These are phyloP conservation scores for Nematocida minor DNA, from an alignment of 371 early-diverging fungal genomes.

Conservation along the genomic window DNA sequence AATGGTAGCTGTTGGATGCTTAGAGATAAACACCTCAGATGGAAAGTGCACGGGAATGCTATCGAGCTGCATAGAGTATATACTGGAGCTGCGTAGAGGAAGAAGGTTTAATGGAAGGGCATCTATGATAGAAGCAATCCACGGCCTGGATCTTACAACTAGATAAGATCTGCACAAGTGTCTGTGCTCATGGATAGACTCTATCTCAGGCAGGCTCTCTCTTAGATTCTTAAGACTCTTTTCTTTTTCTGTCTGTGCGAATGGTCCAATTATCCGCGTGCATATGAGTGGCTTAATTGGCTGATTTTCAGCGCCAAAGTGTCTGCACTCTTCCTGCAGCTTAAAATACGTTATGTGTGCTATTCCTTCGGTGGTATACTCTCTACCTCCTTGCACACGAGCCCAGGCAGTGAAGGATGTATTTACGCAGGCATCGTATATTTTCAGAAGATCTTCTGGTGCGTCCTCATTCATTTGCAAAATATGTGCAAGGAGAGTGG, in stretches of 20 bases:
- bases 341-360: constrained; percentile 11
- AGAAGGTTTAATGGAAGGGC: not conserved
- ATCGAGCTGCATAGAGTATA: not conserved
- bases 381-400: not conserved
- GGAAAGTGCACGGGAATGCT: not conserved
- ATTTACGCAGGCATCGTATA: not conserved
- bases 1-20: not conserved
- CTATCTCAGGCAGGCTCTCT: not conserved
- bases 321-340: not conserved
- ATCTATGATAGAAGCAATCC: not conserved
- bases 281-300: not conserved
- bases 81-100: not conserved
- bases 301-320: not conserved
- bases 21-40: not conserved
- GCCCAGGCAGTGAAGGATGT: constrained; percentile 1
- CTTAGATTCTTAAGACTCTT: not conserved
- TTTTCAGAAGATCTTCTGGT: constrained; percentile 17
- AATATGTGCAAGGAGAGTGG: not conserved
- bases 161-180: not conserved
- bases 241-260: not conserved
- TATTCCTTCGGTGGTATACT: not conserved
- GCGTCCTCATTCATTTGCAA: not conserved
- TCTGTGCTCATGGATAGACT: not conserved
- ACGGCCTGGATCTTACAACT: not conserved
- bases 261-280: not conserved